Evolutionary conservation across 2,329 filamentous ascomycete genomes (phyloP).

Genomic region (Claviceps sp.): DNA sequence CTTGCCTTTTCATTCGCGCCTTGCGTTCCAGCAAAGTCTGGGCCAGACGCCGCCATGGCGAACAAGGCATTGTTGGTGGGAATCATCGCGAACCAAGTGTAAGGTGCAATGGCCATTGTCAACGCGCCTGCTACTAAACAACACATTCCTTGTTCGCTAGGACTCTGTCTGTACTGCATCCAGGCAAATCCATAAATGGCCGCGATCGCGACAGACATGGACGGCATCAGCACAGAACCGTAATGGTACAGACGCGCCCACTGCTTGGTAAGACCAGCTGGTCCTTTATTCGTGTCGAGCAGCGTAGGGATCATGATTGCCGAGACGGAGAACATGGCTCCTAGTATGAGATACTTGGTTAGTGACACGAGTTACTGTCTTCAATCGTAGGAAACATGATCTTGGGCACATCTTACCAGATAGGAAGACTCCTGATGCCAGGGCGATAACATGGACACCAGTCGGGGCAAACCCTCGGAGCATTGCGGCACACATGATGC

Average conservation of each 20-base stretch:
- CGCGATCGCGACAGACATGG: background rate
- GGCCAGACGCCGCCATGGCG: background rate
- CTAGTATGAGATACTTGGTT: background rate
- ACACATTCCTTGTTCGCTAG: background rate
- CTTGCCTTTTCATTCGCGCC: background rate
- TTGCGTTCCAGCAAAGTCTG: background rate
- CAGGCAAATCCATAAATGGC: background rate
- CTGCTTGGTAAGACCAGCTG: background rate
- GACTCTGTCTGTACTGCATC: background rate
- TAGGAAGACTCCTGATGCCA: background rate
- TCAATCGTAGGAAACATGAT: too few relatives aligned
- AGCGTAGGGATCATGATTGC: constrained; percentile 3
- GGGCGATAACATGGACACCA: background rate
- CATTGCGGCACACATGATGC: background rate
- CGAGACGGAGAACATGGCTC: constrained; percentile 6
- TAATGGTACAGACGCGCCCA: constrained; percentile 8
- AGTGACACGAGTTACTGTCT: background rate
- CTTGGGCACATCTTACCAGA: constrained; percentile 1
- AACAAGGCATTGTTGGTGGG: constrained; percentile 4
- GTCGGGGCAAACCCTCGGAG: background rate
- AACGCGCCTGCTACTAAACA: background rate
- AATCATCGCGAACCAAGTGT: constrained; percentile 2
- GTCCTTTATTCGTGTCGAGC: constrained; percentile 2
- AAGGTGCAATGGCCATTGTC: constrained; percentile 4
- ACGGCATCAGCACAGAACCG: constrained; percentile 4